Base-by-base conservation (phyloP, 331 rosid species). In the Pyracantha coccinea region DNA sequence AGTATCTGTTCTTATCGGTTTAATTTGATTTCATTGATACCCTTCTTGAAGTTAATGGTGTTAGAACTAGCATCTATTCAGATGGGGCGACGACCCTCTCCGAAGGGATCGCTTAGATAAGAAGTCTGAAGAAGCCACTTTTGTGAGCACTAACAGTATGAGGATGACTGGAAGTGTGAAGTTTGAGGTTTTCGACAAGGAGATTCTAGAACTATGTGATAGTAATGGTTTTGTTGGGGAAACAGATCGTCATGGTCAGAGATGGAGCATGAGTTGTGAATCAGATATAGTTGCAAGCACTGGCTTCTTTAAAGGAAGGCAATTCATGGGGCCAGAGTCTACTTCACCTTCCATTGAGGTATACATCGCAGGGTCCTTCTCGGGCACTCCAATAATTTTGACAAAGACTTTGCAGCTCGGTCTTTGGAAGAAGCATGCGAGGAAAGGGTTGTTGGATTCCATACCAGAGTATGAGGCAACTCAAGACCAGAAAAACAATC, bases 61-160 rank as follows among this genome's bases (percentile, higher is more conserved):
- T 92, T 50, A 85, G 96, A 23, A 71, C 77, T 32, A 73, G 90
- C 76, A 72, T 86, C 66, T 63, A 84, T 71, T 90, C 89, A 1
- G 93, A 90, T 52, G 91, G 91, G 75, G 72, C 79, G 55, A 81
- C 87, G 6, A 78, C 88, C 28, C 74, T 74, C 97, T 92, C 71
- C 87, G 79, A 35, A 84, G 97, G 64, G 91, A 92, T 58, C 85
- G 94, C 59, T 80, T 90, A 3, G 97, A 92, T 80, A 85, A 84
- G 71, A 90, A 83, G 77, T 92, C 93, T 2, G 93, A 90, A 79
- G 96, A 90, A 85, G 91, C 85, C 20, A 90, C 97, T 7, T 92
- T 88, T 83, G 90, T 89, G 63, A 89, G 97, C 86, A 92, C 96
- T 4, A 91, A 92, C 79, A 90, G 89, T 68, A 81, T 85, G 80